Base-by-base conservation (phyloP, 2,329 filamentous ascomycete species). In the Endoconidiophora laricicola region DNA sequence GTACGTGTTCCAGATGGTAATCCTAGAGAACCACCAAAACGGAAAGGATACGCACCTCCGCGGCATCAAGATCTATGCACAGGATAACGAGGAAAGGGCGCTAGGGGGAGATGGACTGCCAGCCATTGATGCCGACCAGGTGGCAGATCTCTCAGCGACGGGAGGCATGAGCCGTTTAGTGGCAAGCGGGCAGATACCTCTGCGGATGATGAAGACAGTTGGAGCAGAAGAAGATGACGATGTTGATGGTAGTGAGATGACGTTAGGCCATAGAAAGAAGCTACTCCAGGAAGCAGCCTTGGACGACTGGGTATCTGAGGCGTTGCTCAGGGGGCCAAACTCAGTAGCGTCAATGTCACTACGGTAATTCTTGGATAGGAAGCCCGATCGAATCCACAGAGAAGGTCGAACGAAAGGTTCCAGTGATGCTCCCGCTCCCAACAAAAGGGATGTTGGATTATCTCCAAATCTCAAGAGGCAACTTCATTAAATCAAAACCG, bases 41-140 rank as follows among this genome's bases (percentile, higher is more conserved):
- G 91, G 91, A 56, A 98, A 98, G 63, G 91, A 98, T 62, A 98
- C 91, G n/a, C 91, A 98, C 69, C 74, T 98, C 22, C 76, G 91
- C 14, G 90, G 87, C 2, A 75, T 98, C 63, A 93, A 94, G 67
- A 82, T 96, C 7, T 98, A 78, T 56, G 75, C 75, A 1, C 66
- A 75, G 16, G 72, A 75, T 54, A 66, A 69, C 24, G 73, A 75
- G 39, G 48, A 53, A 42, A 48, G 47, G 14, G 51, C 51, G 2
- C 33, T 39, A 3, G 51, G 51, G 2, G 51, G 51, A 40, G 47
- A 53, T 37, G 47, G 39, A 6, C 24, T 53, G 9, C 51, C 51
- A 16, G 38, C 46, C 4, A 43, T 53, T 29, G 46, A 53, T 18
- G 18, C 43, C 9, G 43, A 46, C 4, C 36, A 43, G 20, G 43